Conservation (phyloP, 2,329 filamentous ascomycete genomes). For the Monosporascus sp. region DNA sequence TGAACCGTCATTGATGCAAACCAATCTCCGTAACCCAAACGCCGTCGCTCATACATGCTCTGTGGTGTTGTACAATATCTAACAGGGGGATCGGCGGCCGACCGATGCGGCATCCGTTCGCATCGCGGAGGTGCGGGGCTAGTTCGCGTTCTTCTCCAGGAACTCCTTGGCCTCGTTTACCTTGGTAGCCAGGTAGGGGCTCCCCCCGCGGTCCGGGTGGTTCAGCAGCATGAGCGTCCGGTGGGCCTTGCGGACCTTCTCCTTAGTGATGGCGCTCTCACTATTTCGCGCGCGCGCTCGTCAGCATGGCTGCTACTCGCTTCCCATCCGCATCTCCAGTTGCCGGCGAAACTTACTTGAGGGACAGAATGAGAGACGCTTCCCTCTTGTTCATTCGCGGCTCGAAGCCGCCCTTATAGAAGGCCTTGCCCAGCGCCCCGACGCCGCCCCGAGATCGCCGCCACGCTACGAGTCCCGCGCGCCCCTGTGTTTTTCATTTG, state of each 20-base stretch:
- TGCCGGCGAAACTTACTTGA: conserved; percentile 57
- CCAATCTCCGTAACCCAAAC: not conserved
- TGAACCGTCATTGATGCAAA: conserved; percentile 7
- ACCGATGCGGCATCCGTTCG: not conserved
- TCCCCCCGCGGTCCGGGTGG: conserved; percentile 94
- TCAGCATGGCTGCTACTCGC: not conserved
- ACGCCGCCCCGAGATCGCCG: conserved; percentile 74
- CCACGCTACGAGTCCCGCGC: conserved; percentile 85
- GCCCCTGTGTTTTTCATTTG: conserved; percentile 59
- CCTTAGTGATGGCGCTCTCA: conserved; percentile 81
- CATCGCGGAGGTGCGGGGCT: not conserved
- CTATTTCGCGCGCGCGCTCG: conserved; percentile 38
- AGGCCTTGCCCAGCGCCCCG: conserved; percentile 80
- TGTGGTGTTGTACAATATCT: not conserved
- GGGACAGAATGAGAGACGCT: conserved; percentile 82
- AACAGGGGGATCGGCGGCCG: not conserved
- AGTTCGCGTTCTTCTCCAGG: conserved; percentile 63
- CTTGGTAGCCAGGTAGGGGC: conserved; percentile 93
- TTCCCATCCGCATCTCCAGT: conserved; percentile 1
- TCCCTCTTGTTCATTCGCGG: conserved; percentile 88
- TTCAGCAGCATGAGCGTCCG: conserved; percentile 94
- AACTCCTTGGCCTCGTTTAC: conserved; percentile 98
- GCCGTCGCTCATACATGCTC: not conserved
- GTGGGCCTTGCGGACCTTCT: conserved; percentile 93
- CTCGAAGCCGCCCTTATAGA: conserved; percentile 99